These are phyloP conservation scores for Schizopora paradoxa DNA, from an alignment of 1,284 basidiomycete species.

Conservation along the genomic window DNA sequence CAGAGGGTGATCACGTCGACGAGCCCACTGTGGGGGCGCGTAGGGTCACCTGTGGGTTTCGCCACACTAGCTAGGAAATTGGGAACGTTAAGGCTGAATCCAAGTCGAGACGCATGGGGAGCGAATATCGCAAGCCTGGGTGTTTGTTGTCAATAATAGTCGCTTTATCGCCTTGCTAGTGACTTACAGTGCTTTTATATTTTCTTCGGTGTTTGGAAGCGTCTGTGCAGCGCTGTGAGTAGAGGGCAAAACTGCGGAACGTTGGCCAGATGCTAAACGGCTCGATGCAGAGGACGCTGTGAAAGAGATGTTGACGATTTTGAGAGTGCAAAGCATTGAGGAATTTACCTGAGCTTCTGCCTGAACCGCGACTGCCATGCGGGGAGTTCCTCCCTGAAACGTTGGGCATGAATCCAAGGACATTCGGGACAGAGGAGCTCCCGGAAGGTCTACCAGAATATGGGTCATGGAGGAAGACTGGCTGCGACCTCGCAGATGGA, in stretches of 20 bases:
- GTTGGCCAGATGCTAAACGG: no score
- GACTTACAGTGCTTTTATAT: not conserved
- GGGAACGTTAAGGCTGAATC: conserved; percentile 9
- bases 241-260: no score
- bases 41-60: not conserved
- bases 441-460: conserved; percentile 5
- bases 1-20: conserved; percentile 3
- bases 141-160: not conserved
- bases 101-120: conserved; percentile 9
- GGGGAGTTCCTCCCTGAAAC: no score
- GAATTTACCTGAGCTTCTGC: no score
- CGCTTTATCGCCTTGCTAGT: not conserved
- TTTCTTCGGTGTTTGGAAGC: not conserved
- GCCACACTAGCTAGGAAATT: not conserved
- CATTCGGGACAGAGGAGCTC: no score
- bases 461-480: conserved; percentile 11
- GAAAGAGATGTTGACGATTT: no score
- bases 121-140: conserved; percentile 5
- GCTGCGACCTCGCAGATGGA: not conserved
- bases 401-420: no score
- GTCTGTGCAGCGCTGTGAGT: no score
- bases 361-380: no score
- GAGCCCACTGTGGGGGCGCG: not conserved
- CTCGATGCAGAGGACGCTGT: no score
- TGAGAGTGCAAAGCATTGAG: no score